These are phyloP conservation scores for Ceriops decandra DNA, from an alignment of 345 rosid genomes.

Conservation along the genomic window DNA sequence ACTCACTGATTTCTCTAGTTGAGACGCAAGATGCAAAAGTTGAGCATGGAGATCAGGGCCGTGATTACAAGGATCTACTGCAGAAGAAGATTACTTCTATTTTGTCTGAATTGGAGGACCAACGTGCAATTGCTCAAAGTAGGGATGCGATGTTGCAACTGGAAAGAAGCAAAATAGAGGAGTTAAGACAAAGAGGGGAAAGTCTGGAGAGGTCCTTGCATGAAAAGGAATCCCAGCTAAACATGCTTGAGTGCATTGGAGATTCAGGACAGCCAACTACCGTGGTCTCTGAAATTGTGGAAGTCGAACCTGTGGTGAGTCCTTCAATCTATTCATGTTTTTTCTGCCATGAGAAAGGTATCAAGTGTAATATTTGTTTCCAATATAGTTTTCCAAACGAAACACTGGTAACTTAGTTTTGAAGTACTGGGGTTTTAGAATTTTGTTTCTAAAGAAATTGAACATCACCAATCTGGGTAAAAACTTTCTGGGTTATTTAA, in stretches of 20 bases:
- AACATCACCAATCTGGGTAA: no score
- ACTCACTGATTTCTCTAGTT: conserved; percentile 42
- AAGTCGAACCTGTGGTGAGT: conserved; percentile 94
- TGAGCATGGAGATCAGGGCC: conserved; percentile 29
- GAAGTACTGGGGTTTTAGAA: no score
- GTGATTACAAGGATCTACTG: conserved; percentile 58
- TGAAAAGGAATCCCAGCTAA: conserved; percentile 62
- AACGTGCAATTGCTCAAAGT: conserved; percentile 48
- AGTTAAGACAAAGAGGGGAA: conserved; percentile 57
- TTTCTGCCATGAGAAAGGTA: no score
- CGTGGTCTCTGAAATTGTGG: conserved; percentile 56
- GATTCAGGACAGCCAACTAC: conserved; percentile 37
- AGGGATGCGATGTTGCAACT: conserved; percentile 59
- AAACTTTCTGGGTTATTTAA: no score
- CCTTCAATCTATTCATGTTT: not conserved
- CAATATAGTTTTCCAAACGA: no score
- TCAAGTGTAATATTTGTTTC: no score
- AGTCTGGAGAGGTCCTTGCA: conserved; percentile 56
- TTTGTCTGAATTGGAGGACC: conserved; percentile 55
- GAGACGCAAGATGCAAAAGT: conserved; percentile 40
- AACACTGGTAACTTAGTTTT: no score
- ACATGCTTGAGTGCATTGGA: conserved; percentile 45
- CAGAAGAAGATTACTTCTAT: conserved; percentile 51
- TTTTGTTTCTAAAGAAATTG: no score
- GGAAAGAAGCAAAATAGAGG: conserved; percentile 70